phyloP scores from a whole-genome alignment of 2,329 filamentous ascomycete species.

The Drechslerella dactyloides region DNA sequence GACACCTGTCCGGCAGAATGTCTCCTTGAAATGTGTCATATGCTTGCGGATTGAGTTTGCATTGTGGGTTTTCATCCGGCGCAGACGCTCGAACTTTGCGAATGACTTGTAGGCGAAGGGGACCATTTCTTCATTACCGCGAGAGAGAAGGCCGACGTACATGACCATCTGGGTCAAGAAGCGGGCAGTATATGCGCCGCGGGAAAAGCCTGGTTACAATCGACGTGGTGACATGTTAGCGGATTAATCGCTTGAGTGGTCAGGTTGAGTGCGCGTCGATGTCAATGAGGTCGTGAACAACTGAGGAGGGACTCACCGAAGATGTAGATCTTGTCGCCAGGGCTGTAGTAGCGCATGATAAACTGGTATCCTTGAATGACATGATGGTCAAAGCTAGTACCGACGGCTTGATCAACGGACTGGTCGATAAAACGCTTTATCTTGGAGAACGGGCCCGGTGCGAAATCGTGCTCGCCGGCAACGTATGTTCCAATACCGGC shows the following conservation, averaged over 20 bases:
- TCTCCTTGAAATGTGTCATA: constrained; percentile 80
- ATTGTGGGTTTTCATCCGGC: constrained; percentile 37
- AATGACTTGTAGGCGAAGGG: constrained; percentile 84
- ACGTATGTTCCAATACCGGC: constrained; percentile 77
- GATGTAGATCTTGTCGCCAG: constrained; percentile 60
- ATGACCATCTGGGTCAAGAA: constrained; percentile 85
- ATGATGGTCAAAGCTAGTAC: constrained; percentile 64
- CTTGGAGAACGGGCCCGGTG: constrained; percentile 59
- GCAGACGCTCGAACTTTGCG: constrained; percentile 68
- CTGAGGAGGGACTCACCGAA: constrained; percentile 14
- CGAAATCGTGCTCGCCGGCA: constrained; percentile 57
- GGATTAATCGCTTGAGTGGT: no score
- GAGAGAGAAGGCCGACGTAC: constrained; percentile 76
- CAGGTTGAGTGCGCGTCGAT: no score
- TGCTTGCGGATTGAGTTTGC: constrained; percentile 59
- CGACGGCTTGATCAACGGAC: constrained; percentile 78
- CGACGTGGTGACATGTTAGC: constrained; percentile 1
- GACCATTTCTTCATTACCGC: constrained; percentile 85
- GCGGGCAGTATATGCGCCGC: constrained; percentile 74
- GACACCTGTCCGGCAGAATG: constrained; percentile 76
- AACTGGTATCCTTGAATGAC: constrained; percentile 66
- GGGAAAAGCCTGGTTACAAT: constrained; percentile 66
- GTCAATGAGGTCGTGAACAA: no score
- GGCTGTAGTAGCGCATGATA: constrained; percentile 74
- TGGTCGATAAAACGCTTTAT: constrained; percentile 72